A percentile compares a stretch with the other conserved stretches of the same genome.
phyloP scores from a whole-genome alignment of 768 basidiomycete genomes.

The Trametes maxima region DNA sequence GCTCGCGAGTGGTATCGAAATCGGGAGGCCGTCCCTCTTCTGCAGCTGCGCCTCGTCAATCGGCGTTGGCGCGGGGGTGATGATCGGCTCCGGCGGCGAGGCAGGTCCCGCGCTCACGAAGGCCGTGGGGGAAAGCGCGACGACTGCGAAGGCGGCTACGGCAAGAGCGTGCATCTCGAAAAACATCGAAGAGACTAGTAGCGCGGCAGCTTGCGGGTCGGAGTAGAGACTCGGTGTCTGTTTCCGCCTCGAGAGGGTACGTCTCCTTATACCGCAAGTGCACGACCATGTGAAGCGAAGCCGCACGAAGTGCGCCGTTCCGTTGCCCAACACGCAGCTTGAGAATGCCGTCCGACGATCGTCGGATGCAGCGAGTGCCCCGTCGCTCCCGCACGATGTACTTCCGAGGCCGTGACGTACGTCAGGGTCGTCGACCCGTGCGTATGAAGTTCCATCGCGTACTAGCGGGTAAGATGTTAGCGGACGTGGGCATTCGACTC shows the following conservation, averaged over 20 bases:
- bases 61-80: constrained; percentile 1
- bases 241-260: not conserved
- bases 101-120: not conserved
- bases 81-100: not conserved
- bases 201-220: no score
- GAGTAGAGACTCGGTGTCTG: constrained; percentile 1
- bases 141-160: not conserved
- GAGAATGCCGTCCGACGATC: constrained; percentile 11
- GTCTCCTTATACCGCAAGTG: not conserved
- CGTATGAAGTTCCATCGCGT: not conserved
- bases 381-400: not conserved
- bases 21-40: constrained; percentile 1
- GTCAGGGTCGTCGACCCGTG: not conserved
- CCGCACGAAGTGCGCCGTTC: not conserved
- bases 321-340: not conserved
- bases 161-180: not conserved
- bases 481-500: not conserved
- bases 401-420: not conserved
- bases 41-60: not conserved
- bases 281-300: not conserved
- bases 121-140: not conserved
- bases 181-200: not conserved
- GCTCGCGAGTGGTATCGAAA: not conserved
- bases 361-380: not conserved
- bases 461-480: not conserved